Evolutionary conservation across 2,329 filamentous ascomycete genomes (phyloP), one percentile per base, ranked within the genome.

Genomic region (Amylocarpus encephaloides): DNA sequence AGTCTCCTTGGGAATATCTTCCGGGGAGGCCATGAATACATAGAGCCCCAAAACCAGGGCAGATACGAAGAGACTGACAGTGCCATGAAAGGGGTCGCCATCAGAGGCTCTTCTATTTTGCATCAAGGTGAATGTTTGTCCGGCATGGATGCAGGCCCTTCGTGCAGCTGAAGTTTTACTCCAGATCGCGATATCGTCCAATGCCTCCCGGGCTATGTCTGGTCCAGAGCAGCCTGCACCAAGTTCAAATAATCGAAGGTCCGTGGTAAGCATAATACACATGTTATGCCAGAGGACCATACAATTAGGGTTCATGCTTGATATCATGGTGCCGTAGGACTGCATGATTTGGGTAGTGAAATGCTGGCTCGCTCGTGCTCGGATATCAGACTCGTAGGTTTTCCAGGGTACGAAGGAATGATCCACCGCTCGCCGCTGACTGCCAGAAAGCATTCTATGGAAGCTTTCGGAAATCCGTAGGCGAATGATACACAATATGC

Each of bases 271-370:
- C 55, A 70, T 71, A 68, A 77, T 75, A 55, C 73, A 76, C 47
- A 76, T 71, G 39, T 72, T 71, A 54, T 78, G 75, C 75, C 75
- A 78, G 34, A 76, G 68, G 3, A 77, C 66, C 1, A 72, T 61
- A 3, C 72, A 72, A 44, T 78, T 78, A 2, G 75, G 68, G 46
- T 75, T 73, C 19, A 73, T 66, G 2, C 64, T 66, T 12, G 69
- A 61, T 3, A 75, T 64, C 1, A 67, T 64, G 18, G 72, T 67
- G 30, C 70, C 68, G 33, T 74, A 75, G 4, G 64, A 64, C 5
- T 63, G 63, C 3, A 67, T 66, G 13, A 69, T 56, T 43, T 69
- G 67, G 10, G 68, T 61, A 10, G 69, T 53, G 2, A 70, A 62
- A 9, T 64, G 60, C 16, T 68, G 64, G 6, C 70, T 64, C 7